Evolutionary conservation across 768 basidiomycete genomes (phyloP).

Genomic region (Mycena belliarum): DNA sequence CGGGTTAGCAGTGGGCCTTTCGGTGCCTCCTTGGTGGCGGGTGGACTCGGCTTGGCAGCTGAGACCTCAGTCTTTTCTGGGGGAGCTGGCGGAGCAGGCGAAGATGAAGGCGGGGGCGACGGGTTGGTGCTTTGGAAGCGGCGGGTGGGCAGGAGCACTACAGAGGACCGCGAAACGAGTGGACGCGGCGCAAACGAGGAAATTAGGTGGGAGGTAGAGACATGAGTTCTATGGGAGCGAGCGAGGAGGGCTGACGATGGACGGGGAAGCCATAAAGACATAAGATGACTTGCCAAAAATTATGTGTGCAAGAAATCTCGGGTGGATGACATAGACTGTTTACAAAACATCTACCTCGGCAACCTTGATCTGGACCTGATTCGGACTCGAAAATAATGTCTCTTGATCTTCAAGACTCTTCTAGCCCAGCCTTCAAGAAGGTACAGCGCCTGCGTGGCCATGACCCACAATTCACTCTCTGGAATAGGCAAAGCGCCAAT

Average conservation of each 20-base stretch:
- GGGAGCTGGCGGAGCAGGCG: constrained; percentile 18
- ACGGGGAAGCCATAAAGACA: constrained; percentile 81
- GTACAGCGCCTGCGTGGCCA: constrained; percentile 14
- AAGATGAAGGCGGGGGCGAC: constrained; percentile 19
- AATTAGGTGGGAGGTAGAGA: constrained; percentile 30
- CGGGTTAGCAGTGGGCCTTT: constrained; percentile 53
- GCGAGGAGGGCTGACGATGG: constrained; percentile 43
- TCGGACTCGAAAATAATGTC: no score
- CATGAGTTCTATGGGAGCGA: constrained; percentile 38
- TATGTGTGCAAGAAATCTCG: constrained; percentile 1
- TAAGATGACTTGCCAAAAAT: constrained; percentile 29
- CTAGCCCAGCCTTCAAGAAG: constrained; percentile 56
- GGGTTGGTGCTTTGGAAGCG: constrained; percentile 40
- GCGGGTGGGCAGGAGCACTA: constrained; percentile 16
- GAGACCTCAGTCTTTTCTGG: constrained; percentile 29
- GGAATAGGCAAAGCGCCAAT: constrained; percentile 50
- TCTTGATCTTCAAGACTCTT: constrained; percentile 41
- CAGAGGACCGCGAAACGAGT: constrained; percentile 13
- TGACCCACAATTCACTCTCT: neutral
- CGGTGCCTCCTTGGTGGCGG: constrained; percentile 44
- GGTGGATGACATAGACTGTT: constrained; percentile 3
- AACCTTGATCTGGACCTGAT: no score
- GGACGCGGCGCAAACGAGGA: constrained; percentile 22
- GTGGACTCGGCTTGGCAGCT: constrained; percentile 52
- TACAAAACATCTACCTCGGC: neutral